Conservation (phyloP, 352 stramenopile genomes). For the Globisporangium megalacanthum region DNA sequence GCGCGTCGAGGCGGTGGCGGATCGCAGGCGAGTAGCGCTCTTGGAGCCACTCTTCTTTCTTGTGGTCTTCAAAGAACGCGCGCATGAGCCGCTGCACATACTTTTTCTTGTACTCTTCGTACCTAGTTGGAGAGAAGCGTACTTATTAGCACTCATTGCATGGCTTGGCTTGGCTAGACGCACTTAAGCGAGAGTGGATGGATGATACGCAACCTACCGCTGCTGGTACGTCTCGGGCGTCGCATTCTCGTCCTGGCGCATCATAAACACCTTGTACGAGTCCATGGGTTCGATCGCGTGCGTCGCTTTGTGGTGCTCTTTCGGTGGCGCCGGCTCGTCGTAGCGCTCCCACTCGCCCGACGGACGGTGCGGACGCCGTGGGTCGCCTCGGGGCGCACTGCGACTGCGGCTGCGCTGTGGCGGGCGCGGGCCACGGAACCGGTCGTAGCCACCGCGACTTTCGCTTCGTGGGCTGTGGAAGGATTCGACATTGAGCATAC, state of each 20-base stretch:
- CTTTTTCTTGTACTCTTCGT: conserved; percentile 89
- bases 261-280: conserved; percentile 88
- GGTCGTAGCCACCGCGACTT: conserved; percentile 20
- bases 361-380: conserved; percentile 2
- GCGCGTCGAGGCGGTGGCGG: conserved; percentile 50
- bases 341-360: conserved; percentile 19
- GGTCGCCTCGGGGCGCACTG: conserved; percentile 20
- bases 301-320: conserved; percentile 27
- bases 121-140: conserved; percentile 14
- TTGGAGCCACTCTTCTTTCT: conserved; percentile 83
- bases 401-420: conserved; percentile 20
- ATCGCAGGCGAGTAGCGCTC: conserved; percentile 81
- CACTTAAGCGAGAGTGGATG: too few species aligned
- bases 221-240: conserved; percentile 81
- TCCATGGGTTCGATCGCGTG: conserved; percentile 62
- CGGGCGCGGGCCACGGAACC: conserved; percentile 11
- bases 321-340: conserved; percentile 12
- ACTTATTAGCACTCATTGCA: background rate
- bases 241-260: conserved; percentile 78
- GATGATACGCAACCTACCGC: conserved; percentile 18
- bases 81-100: conserved; percentile 71
- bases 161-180: too few species aligned
- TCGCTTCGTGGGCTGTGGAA: conserved; percentile 17
- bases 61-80: conserved; percentile 84
- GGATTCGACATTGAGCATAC: background rate